Evolutionary conservation across 768 basidiomycete species (phyloP), one percentile per base, ranked within the genome.

Genomic region (Solioccasus polychromus): DNA sequence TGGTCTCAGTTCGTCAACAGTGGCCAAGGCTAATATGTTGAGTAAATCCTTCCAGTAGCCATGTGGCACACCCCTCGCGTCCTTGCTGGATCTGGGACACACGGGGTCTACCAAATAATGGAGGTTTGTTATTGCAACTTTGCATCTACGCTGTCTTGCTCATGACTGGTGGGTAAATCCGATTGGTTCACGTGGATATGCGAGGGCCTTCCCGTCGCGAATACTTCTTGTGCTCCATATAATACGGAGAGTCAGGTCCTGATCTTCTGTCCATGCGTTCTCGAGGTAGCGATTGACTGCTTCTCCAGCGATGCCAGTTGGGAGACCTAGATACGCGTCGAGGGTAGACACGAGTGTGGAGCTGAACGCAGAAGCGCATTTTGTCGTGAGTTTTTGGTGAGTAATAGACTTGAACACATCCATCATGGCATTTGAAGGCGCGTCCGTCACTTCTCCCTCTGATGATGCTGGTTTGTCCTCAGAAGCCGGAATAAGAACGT

Each of bases 21-120:
- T 71, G 10, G 79, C 80, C 23, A 88, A 71, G 4, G 77, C 72
- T 5, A 88, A 68, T 39, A 88, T 79, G 41, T 85, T 82, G 42
- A 85, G 73, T 18, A 87, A 70, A 53, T 88, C 86, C 57, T 89
- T 87, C 81, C 83, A 88, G 55, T 82, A 85, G 0, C 85, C 85
- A 39, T 88, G 85, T 4, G 71, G 48, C 17, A 53, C 42, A 25
- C 57, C 29, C 9, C 17, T 23, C 12, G 25, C 7, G 10, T 19
- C 30, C 29, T 47, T 43, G 15, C 5, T 15, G 14, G 52, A 28
- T 22, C 61, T 60, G 5, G 45, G 39, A 58, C 80, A 79, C 8
- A 77, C 71, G 0, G 79, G 80, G 8, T 73, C 67, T 30, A 82
- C 76, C 5, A 86, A 68, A 45, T 70, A 58, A 17, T 58, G 70